Evolutionary conservation across 352 stramenopile species (phyloP).

Genomic region (Thalassiosira hispida): DNA sequence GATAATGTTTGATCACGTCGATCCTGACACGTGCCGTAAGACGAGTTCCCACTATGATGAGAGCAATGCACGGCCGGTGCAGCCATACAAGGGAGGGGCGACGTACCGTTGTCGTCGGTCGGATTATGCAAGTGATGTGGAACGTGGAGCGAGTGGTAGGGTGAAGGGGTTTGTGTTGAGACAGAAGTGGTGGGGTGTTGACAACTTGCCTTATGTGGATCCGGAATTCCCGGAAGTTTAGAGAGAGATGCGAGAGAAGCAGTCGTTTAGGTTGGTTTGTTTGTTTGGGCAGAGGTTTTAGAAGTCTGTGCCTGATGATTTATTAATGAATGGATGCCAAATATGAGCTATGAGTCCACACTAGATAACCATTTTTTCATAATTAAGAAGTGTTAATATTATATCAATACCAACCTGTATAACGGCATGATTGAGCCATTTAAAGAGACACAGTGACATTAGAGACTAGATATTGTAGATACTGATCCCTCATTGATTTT

Average conservation of each 20-base stretch:
- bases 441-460: too few relatives aligned
- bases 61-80: slow-evolving; percentile 38
- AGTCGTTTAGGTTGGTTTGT: too few relatives aligned
- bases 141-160: slow-evolving; percentile 31
- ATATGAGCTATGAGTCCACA: too few relatives aligned
- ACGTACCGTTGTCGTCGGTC: slow-evolving; percentile 34
- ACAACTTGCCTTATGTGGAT: slow-evolving; percentile 23
- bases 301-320: too few relatives aligned
- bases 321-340: too few relatives aligned
- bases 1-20: slow-evolving; percentile 53
- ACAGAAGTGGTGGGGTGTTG: slow-evolving; percentile 28
- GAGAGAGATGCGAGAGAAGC: not conserved
- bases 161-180: slow-evolving; percentile 15
- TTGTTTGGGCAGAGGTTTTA: too few relatives aligned
- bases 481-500: too few relatives aligned
- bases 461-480: too few relatives aligned
- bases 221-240: slow-evolving; percentile 42
- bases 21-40: slow-evolving; percentile 44
- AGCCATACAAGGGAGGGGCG: slow-evolving; percentile 31
- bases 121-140: slow-evolving; percentile 49
- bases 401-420: too few relatives aligned
- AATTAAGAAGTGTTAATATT: too few relatives aligned
- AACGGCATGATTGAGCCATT: too few relatives aligned
- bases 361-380: too few relatives aligned
- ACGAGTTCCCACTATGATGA: slow-evolving; percentile 48